Base-by-base conservation (phyloP, 192 early-diverging fungal genomes). In the Coemansia sp. region DNA sequence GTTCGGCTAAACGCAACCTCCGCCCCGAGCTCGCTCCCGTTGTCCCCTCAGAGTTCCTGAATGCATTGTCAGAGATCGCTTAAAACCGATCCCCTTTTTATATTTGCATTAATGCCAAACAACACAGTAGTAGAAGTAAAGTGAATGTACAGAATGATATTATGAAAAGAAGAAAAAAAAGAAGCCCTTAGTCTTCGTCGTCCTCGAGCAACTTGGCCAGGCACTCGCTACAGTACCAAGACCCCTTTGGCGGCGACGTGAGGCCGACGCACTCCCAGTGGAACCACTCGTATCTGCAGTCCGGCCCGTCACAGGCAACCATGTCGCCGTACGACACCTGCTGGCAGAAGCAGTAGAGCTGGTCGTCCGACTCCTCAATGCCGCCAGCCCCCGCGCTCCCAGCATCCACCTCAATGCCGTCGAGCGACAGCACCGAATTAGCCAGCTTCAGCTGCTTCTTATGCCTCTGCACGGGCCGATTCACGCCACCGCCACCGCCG, bases 211-310 rank as follows among this genome's bases (percentile, higher is more conserved):
- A 60, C 56, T 78, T 78, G 40, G 67, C 67, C 46, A 86, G 53
- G 29, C 83, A 84, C 63, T 84, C 74, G 44, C 67, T 70, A 45
- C 85, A 87, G 67, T 87, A 84, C 85, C 85, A 87, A n/a, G 78
- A 48, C 14, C 85, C 85, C 68, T 85, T 74, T 50, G 85, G 85
- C 34, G 84, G 75, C 35, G 74, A 78, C 2, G 77, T 69, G 8
- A 87, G 68, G 6, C 85, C 85, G 8, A 87, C 85, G 37, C 85
- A 87, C 46, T 79, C 84, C 73, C 83, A 87, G 62, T 87, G 85
- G 74, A 85, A 87, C 85, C 85, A 87, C 77, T 87, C 85, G 67
- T 75, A 61, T 27, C 69, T 51, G 73, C 85, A 86, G 57, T 84
- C 72, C 0, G 63, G 51, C 0, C 73, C 75, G 35, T 87, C 85